Evolutionary conservation across 208 protist genomes (phyloP), one percentile per base, ranked within the genome.

Genomic region (Trypanosoma melophagium): DNA sequence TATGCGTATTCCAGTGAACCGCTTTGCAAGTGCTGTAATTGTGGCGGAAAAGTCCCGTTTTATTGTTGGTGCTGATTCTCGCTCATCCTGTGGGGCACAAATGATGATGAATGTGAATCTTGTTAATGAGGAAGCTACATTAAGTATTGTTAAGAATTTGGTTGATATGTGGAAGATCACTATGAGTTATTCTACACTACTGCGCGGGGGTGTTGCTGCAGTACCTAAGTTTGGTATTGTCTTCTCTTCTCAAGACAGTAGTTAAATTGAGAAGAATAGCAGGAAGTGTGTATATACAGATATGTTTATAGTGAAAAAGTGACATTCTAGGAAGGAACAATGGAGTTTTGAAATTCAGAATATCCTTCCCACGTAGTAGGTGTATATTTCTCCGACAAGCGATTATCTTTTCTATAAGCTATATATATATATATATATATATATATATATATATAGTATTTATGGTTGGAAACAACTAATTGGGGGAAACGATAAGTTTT

Each of bases 91-190:
- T 40, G 83, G 82, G 0, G 74, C 80, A 25, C 84, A 77, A 28
- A n/a, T 94, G 45, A 74, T 87, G 31, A 22, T 84, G 52, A 86
- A 83, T 54, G 56, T 71, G 2, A 88, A 94, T 60, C 62, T 91
- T 12, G 71, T 74, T 0, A 73, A 89, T 16, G 55, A 67, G 51
- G 83, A 60, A 7, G 75, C 57, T 52, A 86, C 77, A 7, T 10
- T 84, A 7, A 79, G 70, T 16, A 28, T 77, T 1, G 79, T 80
- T 28, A 80, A 83, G n/a, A 86, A 86, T 59, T 25, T 91, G 21
- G 64, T 66, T 40, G 78, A 82, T 50, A 84, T 82, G 4, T 89
- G 82, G 81, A 89, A 90, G 69, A 10, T 94, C 8, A 77, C 75
- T 12, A 41, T 82, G 25, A 78, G 71, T n/a, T 72, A 63, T 62